Base-by-base conservation (phyloP, 768 basidiomycete species). In the Lactarius vividus region DNA sequence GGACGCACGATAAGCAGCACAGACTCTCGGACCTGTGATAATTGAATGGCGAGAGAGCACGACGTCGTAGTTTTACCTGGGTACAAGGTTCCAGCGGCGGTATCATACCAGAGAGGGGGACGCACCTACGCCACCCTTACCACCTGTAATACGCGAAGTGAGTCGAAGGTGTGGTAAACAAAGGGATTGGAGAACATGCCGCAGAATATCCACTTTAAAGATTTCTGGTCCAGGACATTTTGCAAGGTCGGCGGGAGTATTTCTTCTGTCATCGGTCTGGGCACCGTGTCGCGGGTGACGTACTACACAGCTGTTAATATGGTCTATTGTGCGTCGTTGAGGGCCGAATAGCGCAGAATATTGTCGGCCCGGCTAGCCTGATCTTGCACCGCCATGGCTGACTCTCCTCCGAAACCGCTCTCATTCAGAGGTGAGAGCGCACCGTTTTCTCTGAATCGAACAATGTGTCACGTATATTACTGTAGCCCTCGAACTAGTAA, bases 191-290 rank as follows among this genome's bases (percentile, higher is more conserved):
- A 64, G 65, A 35, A 84, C 91, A 66, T 77, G 86, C 96, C 96
- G 74, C 97, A 98, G 75, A 99, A 99, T 74, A 99, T 98, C 96
- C 96, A 99, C 76, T 98, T 97, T 67, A 98, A 78, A 28, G 88
- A 87, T 70, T 84, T 88, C 78, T 99, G 96, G 77, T 98, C 96
- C 35, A 99, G 79, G 57, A 99, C 81, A 74, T 97, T 98, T 81
- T 97, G 94, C 9, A 99, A 86, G 20, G 94, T 95, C 23, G 96
- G 87, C 18, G 85, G 83, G 49, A 96, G 84, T 2, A 83, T 80
- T 71, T 89, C 88, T 63, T 87, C 81, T 42, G 83, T 74, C 86
- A 88, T 87, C 69, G 55, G 59, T 33, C 31, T 59, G 44, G 46
- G 31, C 15, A 42, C 16, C 67, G 44, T 56, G 64, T 23, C 44